Evolutionary conservation across 139 green algal species (phyloP).

Genomic region (Chlorella sp.): DNA sequence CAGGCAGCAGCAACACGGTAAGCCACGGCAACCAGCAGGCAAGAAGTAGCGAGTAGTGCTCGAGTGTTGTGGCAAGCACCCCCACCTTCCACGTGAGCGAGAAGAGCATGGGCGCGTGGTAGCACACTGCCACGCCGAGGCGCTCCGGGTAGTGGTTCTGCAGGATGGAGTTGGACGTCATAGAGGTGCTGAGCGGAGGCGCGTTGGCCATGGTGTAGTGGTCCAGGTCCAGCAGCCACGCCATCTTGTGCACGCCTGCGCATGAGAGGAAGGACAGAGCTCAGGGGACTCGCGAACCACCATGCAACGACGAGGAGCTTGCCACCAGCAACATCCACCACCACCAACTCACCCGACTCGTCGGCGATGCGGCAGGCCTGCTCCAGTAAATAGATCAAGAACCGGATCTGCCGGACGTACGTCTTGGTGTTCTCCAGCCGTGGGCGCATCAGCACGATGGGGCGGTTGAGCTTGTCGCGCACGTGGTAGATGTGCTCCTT

Average conservation of each 20-base stretch:
- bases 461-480: conserved; percentile 53
- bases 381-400: conserved; percentile 77
- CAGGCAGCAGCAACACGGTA: background rate
- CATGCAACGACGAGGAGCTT: too few relatives aligned
- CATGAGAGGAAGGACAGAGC: too few relatives aligned
- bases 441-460: conserved; percentile 72
- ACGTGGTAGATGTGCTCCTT: conserved; percentile 61
- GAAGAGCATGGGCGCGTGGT: conserved; percentile 67
- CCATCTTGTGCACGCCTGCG: conserved; percentile 71
- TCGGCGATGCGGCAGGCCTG: conserved; percentile 52
- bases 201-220: conserved; percentile 62
- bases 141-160: conserved; percentile 85
- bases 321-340: too few relatives aligned
- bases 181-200: conserved; percentile 47
- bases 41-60: too few relatives aligned
- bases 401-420: conserved; percentile 49
- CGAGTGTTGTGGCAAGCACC: too few relatives aligned
- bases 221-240: conserved; percentile 69
- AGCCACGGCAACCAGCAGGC: too few relatives aligned
- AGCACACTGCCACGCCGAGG: conserved; percentile 67
- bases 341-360: conserved; percentile 28
- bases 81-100: conserved; percentile 65
- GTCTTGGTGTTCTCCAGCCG: conserved; percentile 58
- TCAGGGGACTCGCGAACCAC: too few relatives aligned
- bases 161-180: conserved; percentile 29